phyloP scores from a whole-genome alignment of 1,139 yeast species.

The Yamadazyma kanchanaburiensis region DNA sequence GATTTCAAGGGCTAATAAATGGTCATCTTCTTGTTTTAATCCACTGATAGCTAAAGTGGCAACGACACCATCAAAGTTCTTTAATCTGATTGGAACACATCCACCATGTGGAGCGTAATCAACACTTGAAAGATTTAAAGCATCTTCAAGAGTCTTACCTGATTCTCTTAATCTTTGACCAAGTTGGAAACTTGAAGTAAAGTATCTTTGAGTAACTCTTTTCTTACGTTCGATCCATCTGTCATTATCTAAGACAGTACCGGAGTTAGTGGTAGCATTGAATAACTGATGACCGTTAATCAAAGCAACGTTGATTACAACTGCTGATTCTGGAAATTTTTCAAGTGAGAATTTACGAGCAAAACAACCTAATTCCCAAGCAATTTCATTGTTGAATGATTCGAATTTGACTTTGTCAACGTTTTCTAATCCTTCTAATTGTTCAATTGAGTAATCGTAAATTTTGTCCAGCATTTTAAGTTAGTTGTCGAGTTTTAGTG shows the following conservation, averaged over 20 bases:
- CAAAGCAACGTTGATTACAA: constrained; percentile 50
- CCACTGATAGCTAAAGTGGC: constrained; percentile 64
- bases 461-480: not conserved
- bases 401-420: constrained; percentile 17
- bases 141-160: constrained; percentile 30
- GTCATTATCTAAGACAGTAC: constrained; percentile 52
- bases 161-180: constrained; percentile 44
- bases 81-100: constrained; percentile 51
- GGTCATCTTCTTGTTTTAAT: constrained; percentile 47
- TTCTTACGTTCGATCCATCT: constrained; percentile 57
- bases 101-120: constrained; percentile 67
- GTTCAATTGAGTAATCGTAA: constrained; percentile 9
- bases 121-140: constrained; percentile 35
- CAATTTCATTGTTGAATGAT: constrained; percentile 25
- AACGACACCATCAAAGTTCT: constrained; percentile 41
- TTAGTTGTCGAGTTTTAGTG: too few species aligned
- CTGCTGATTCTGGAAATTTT: constrained; percentile 24
- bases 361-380: constrained; percentile 35
- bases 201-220: constrained; percentile 49
- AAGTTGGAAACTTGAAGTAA: constrained; percentile 51
- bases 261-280: constrained; percentile 44
- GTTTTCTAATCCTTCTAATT: constrained; percentile 17
- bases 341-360: constrained; percentile 27
- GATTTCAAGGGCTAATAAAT: constrained; percentile 32
- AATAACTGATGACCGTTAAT: constrained; percentile 51